These are phyloP conservation scores for Linnemannia schmuckeri DNA, from an alignment of 192 early-diverging fungal species.

Conservation along the genomic window DNA sequence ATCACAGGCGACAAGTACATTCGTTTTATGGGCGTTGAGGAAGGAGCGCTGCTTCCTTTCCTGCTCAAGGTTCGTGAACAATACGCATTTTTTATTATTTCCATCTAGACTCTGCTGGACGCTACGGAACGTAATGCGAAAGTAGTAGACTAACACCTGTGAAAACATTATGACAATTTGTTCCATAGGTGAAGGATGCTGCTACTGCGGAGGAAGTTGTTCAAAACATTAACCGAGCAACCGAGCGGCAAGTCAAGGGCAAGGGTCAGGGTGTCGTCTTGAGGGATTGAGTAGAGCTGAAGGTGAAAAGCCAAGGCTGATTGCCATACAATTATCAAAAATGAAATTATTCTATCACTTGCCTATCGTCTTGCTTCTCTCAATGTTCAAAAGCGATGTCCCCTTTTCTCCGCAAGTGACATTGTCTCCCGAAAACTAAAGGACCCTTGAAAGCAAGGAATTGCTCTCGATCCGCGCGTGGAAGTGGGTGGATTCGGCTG, in stretches of 20 bases:
- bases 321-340: not conserved
- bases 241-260: constrained; percentile 29
- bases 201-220: constrained; percentile 17
- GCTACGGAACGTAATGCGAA: not conserved
- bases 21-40: constrained; percentile 47
- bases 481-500: not conserved
- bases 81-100: not conserved
- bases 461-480: not conserved
- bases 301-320: not conserved
- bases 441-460: not conserved
- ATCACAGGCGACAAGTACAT: constrained; percentile 52
- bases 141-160: not conserved
- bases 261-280: not conserved
- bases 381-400: not conserved
- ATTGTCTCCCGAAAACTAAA: not conserved
- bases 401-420: not conserved
- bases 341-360: not conserved
- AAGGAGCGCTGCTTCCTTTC: constrained; percentile 31
- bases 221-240: constrained; percentile 22
- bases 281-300: constrained; percentile 19
- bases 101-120: not conserved
- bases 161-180: not conserved
- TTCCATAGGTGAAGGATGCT: constrained; percentile 40
- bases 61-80: constrained; percentile 38
- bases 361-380: too few relatives aligned